A percentile compares a stretch with the other conserved stretches of the same genome.
These are phyloP conservation scores for Cadophora sp. DNA, from an alignment of 2,329 filamentous ascomycete genomes.

Conservation along the genomic window DNA sequence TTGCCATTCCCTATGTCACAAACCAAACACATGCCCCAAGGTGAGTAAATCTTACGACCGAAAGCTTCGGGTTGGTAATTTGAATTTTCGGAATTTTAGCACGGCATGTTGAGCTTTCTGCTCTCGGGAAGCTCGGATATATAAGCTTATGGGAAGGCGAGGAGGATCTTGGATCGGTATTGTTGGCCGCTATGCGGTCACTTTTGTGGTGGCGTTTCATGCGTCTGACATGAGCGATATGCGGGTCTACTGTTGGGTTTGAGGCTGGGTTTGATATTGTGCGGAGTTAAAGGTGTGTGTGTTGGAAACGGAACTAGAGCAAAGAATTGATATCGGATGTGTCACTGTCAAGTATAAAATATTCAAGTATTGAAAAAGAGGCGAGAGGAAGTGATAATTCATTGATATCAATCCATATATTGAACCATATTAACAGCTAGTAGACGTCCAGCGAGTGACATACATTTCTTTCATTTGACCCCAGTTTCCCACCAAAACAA, in stretches of 20 bases:
- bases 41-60: neutral
- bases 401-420: constrained; percentile 25
- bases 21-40: too few relatives aligned
- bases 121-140: neutral
- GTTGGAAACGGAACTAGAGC: too few relatives aligned
- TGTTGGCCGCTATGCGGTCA: neutral
- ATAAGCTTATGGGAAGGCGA: constrained; percentile 1
- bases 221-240: constrained; percentile 2
- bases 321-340: neutral
- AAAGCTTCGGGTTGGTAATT: neutral
- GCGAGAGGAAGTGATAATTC: neutral
- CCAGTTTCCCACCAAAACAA: neutral
- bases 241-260: neutral
- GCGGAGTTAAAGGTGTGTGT: too few relatives aligned
- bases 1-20: too few relatives aligned
- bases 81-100: neutral
- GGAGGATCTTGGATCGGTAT: neutral
- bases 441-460: constrained; percentile 32
- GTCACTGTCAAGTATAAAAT: neutral
- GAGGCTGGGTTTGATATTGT: neutral
- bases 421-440: constrained; percentile 33
- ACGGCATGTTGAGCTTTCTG: neutral
- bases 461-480: constrained; percentile 18
- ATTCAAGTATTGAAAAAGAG: neutral
- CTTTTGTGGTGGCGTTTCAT: neutral